Evolutionary conservation across 768 basidiomycete species (phyloP).

Genomic region (Tulasnella sp.): DNA sequence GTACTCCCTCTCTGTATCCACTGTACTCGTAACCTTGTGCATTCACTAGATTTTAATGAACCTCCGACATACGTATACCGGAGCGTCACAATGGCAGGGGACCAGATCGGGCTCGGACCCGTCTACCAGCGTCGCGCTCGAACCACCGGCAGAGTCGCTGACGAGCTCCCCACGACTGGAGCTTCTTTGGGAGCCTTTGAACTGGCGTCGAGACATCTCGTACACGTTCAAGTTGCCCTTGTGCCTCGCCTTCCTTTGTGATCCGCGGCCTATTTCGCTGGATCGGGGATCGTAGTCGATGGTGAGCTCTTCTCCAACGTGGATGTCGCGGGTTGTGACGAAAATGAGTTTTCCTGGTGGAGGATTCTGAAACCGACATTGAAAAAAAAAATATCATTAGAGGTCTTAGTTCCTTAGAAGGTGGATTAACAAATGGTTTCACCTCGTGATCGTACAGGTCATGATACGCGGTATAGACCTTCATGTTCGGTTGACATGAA

Average conservation of each 20-base stretch:
- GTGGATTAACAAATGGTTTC: neutral
- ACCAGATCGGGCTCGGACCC: neutral
- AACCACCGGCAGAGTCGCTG: neutral
- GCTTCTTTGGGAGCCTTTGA: neutral
- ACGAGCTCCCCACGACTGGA: neutral
- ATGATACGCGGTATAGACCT: conserved; percentile 1
- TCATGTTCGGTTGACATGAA: conserved; percentile 3
- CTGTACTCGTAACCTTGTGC: neutral
- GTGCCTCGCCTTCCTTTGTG: neutral
- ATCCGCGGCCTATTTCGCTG: neutral
- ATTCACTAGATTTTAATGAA: neutral
- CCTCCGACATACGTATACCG: neutral
- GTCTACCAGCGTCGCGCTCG: neutral
- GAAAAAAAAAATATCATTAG: neutral
- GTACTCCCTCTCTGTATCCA: neutral
- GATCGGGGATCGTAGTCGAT: conserved; percentile 6
- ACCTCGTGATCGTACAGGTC: conserved; percentile 9
- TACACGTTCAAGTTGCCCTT: conserved; percentile 6
- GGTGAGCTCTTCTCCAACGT: neutral
- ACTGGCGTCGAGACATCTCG: neutral
- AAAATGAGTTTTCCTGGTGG: neutral
- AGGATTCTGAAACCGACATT: neutral
- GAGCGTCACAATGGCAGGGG: neutral
- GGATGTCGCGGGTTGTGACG: neutral
- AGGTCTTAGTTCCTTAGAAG: too few relatives aligned